Evolutionary conservation across 306 rosid genomes (phyloP), one percentile per base, ranked within the genome.

Genomic region (Abrus precatorius): DNA sequence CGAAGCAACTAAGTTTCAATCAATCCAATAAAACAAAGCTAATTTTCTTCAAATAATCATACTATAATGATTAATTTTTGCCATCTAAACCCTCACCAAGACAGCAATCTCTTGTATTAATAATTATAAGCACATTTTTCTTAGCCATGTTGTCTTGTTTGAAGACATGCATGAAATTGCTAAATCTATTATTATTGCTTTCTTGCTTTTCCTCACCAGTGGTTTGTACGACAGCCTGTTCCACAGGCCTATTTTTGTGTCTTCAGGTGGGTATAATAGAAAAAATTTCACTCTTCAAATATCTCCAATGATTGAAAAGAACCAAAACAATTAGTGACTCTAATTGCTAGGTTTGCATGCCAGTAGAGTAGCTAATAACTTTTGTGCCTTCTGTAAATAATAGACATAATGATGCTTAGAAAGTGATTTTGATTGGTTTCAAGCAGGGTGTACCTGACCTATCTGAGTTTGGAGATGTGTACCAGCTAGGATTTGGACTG

Each of bases 381-480:
- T 75, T 30, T 50, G 70, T 43, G 59, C 33, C 64, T 62, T 9
- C 13, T 29, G 47, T 63, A n/a, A 59, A 57, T 12, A 29, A 3
- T 56, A 12, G 67, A 43, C 7, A 36, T 9, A 79, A 43, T 71
- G 65, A 70, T 69, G 50, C 20, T 70, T 30, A 54, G 4, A 41
- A 60, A 53, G 53, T 54, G 77, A 6, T 62, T 79, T 12, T 76
- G 40, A 36, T 72, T 74, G 52, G 49, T 62, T 40, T 60, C 36
- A 79, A 67, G 54, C 84, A 91, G 98, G 97, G 98, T 20, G 83
- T 79, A 63, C 97, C 97, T 10, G 91, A 95, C 79, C 78, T 95
- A 59, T 86, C 98, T 0, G 95, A 90, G 59, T 94, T 69, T 77
- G 97, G 98, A 1, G 95, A 92, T 54, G 89, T 86, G 5, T 90